Conservation (phyloP, 305 asterid species). For the Rubia peregrina region DNA sequence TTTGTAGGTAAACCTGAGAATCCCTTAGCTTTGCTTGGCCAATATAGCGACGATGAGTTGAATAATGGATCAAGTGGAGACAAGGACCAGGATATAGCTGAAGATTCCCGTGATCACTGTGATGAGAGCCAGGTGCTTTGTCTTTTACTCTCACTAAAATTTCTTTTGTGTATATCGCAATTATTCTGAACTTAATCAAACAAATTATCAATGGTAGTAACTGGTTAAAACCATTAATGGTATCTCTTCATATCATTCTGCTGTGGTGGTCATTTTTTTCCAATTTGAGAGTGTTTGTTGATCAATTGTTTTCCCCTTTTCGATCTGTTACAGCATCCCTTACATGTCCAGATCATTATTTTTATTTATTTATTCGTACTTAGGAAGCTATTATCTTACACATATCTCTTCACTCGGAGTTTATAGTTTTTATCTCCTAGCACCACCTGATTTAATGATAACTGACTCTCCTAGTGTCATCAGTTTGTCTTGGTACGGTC, state of each 20-base stretch:
- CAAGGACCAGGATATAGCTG: constrained; percentile 27
- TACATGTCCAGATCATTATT: neutral
- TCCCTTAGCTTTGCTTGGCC: constrained; percentile 85
- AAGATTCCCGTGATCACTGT: constrained; percentile 31
- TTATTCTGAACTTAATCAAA: neutral
- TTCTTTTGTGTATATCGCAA: neutral
- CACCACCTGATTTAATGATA: neutral
- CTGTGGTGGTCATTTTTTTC: neutral
- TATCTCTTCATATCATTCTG: neutral
- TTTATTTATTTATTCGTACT: neutral
- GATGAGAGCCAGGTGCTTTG: constrained; percentile 55
- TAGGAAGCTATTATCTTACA: neutral
- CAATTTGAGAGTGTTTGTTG: neutral
- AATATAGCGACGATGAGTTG: constrained; percentile 89
- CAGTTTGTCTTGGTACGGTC: constrained; percentile 6
- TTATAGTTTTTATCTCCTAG: neutral
- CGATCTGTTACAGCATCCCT: neutral
- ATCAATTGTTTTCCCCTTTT: neutral
- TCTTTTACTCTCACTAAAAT: neutral
- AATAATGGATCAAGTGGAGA: constrained; percentile 49
- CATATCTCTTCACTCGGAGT: neutral
- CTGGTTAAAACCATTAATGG: neutral
- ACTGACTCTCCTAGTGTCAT: neutral
- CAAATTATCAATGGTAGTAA: neutral
- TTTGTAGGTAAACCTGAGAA: constrained; percentile 61